Evolutionary conservation across 202 grass and related monocot species (phyloP), one percentile per base, ranked within the genome.

Genomic region (Schoenoplectus tabernaemontani): DNA sequence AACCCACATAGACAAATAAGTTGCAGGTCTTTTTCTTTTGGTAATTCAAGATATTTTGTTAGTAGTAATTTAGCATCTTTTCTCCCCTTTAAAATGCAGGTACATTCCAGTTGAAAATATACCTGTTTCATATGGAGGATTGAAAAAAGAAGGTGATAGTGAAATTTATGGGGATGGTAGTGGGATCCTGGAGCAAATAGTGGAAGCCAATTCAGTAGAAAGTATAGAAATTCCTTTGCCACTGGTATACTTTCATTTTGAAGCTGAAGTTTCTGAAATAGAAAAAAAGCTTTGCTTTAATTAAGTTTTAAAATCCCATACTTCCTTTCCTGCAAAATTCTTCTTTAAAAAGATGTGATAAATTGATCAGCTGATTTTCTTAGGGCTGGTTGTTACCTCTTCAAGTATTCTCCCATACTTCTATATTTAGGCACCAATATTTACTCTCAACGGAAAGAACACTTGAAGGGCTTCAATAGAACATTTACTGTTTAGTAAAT

Each of bases 71-170:
- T 41, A 68, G 2, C 6, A 47, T 66, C 42, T 22, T 5, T 58
- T 47, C 22, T 26, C 2, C 5, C 22, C 19, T 4, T 16, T 3
- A 79, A 78, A 79, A 62, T 84, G 2, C 84, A 97, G 93, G 81
- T 89, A 95, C 78, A 92, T 98, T 79, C 83, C 91, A 24, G 84
- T 88, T 17, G 95, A 92, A 66, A 58, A 88, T 75, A 89, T 98
- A 66, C 94, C 94, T 42, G 82, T 89, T 66, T 90, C 87, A 81
- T 98, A 95, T 79, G 95, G 95, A 1, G 95, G 95, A 0, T 85
- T 98, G 69, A 98, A 98, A 60, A 86, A 88, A 39, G 91, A 98
- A 4, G 36, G 30, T 61, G 85, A 89, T 58, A 37, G 57, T 3
- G 91, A 95, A n/a, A 92, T 95, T 77, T 64, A 66, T 0, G 81